Percentiles rank a stretch among this genome's conserved stretches.
Conservation (phyloP, 2,329 filamentous ascomycete species). For the Alternaria gaisen region DNA sequence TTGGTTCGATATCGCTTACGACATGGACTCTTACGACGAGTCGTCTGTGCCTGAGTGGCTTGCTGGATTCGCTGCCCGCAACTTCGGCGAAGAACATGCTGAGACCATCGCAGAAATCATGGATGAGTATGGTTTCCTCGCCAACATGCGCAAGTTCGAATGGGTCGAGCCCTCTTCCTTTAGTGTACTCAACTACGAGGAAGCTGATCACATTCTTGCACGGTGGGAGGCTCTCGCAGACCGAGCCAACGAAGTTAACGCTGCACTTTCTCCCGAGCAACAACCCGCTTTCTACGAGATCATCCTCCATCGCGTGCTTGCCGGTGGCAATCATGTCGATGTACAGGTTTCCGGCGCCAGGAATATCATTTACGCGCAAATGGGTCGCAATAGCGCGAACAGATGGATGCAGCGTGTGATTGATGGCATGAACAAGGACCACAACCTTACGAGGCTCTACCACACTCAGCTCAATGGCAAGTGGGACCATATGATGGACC, state of each 20-base stretch:
- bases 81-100: conserved; percentile 63
- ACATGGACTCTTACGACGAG: conserved; percentile 65
- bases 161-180: conserved; percentile 67
- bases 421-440: conserved; percentile 49
- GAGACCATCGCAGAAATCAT: conserved; percentile 62
- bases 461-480: conserved; percentile 49
- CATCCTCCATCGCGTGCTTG: conserved; percentile 67
- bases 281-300: conserved; percentile 70
- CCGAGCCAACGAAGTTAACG: conserved; percentile 65
- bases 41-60: conserved; percentile 67
- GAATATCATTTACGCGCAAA: conserved; percentile 49
- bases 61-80: conserved; percentile 64
- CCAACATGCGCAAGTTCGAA: conserved; percentile 69
- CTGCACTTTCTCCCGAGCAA: conserved; percentile 59
- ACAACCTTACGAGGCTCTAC: conserved; percentile 48
- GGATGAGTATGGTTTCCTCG: conserved; percentile 65
- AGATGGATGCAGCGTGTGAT: conserved; percentile 48
- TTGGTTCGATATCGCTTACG: conserved; percentile 74
- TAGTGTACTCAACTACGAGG: conserved; percentile 70
- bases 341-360: conserved; percentile 52
- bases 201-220: conserved; percentile 66
- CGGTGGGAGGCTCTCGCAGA: conserved; percentile 64
- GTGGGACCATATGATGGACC: conserved; percentile 54
- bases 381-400: conserved; percentile 52
- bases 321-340: conserved; percentile 65